phyloP scores from a whole-genome alignment of 2,329 filamentous ascomycete species.

The Lachnum nothofagi region DNA sequence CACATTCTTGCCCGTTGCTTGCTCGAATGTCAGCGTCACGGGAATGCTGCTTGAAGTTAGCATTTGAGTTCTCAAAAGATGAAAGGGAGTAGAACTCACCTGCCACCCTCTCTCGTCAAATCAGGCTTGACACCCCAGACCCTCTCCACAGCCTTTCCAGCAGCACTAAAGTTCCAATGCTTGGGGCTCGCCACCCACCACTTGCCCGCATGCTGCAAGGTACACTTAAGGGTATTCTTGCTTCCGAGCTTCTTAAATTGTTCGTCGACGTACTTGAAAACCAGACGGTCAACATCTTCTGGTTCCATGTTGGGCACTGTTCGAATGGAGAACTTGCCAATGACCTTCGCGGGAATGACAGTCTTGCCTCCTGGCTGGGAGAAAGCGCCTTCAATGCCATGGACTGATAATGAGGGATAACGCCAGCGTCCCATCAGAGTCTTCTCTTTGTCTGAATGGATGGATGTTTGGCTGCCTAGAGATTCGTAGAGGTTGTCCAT shows the following conservation, averaged over 20 bases:
- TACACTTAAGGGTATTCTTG: conserved; percentile 85
- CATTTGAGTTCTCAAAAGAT: conserved; percentile 3
- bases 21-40: conserved; percentile 93
- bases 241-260: conserved; percentile 81
- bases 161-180: conserved; percentile 97
- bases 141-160: conserved; percentile 89
- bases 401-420: conserved; percentile 86
- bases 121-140: conserved; percentile 93
- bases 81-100: conserved; percentile 44
- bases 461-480: conserved; percentile 80
- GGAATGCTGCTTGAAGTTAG: conserved; percentile 63
- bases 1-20: conserved; percentile 97
- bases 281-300: conserved; percentile 76
- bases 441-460: conserved; percentile 80
- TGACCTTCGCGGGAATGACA: conserved; percentile 95
- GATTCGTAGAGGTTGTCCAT: conserved; percentile 95
- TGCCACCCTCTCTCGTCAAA: conserved; percentile 92
- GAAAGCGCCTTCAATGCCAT: conserved; percentile 94
- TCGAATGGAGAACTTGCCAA: conserved; percentile 96
- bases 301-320: conserved; percentile 98
- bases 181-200: conserved; percentile 98
- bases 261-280: conserved; percentile 77
- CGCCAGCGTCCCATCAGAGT: conserved; percentile 97
- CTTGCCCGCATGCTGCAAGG: conserved; percentile 84
- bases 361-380: conserved; percentile 92